phyloP scores from a whole-genome alignment of 768 basidiomycete species.

The Sarcodon aspratus region DNA sequence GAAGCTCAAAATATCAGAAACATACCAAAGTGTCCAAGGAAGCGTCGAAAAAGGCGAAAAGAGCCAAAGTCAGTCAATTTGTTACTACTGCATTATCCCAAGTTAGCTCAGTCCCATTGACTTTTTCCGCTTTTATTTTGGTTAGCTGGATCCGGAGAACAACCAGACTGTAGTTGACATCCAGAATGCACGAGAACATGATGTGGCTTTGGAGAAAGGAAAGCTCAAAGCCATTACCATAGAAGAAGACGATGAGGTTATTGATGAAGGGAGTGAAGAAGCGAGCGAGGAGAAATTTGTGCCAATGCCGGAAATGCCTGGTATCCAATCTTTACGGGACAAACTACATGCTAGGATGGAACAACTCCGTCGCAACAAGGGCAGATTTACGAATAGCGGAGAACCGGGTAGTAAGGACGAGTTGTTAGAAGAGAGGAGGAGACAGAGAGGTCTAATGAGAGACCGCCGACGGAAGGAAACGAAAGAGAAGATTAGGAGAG shows the following conservation, averaged over 20 bases:
- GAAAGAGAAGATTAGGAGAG: constrained; percentile 64
- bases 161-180: constrained; percentile 71
- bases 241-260: constrained; percentile 21
- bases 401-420: constrained; percentile 64
- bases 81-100: not conserved
- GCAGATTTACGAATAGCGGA: constrained; percentile 4
- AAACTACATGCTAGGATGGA: constrained; percentile 72
- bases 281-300: constrained; percentile 22
- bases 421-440: constrained; percentile 68
- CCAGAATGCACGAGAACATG: constrained; percentile 40
- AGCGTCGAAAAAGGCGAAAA: constrained; percentile 78
- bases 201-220: constrained; percentile 8
- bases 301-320: constrained; percentile 55
- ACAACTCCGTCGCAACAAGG: constrained; percentile 36
- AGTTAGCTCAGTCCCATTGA: not conserved
- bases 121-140: not conserved
- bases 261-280: constrained; percentile 13
- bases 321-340: constrained; percentile 52
- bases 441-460: constrained; percentile 69
- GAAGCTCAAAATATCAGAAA: constrained; percentile 69
- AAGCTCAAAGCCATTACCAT: not conserved
- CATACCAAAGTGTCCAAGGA: constrained; percentile 88
- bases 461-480: constrained; percentile 82
- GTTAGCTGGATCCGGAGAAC: constrained; percentile 86
- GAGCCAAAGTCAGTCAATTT: constrained; percentile 53